These are phyloP conservation scores for Didymella segeticola DNA, from an alignment of 2,329 filamentous ascomycete species.

Conservation along the genomic window DNA sequence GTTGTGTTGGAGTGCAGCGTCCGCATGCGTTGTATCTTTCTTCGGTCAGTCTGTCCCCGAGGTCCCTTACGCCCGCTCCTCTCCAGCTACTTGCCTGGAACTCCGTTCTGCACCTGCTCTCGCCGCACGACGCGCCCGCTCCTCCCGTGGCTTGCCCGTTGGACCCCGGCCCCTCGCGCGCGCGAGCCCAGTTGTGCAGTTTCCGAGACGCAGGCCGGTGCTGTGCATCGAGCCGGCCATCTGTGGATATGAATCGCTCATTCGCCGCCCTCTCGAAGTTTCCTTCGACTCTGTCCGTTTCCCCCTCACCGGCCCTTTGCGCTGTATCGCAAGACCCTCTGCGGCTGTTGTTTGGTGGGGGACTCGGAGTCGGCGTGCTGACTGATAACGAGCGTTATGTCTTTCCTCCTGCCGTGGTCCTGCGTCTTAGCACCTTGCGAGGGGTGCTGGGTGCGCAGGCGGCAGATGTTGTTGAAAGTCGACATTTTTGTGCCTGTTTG, in stretches of 20 bases:
- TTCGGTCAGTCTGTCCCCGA: conserved; percentile 51
- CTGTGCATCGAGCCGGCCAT: conserved; percentile 50
- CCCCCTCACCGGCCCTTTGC: conserved; percentile 41
- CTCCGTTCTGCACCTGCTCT: conserved; percentile 35
- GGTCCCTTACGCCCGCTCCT: conserved; percentile 54
- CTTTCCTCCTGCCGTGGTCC: conserved; percentile 43
- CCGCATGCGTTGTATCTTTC: conserved; percentile 44
- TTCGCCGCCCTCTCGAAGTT: conserved; percentile 37
- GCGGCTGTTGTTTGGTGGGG: conserved; percentile 45
- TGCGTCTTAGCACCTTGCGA: background rate
- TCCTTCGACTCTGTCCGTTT: conserved; percentile 25
- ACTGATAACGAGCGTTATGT: conserved; percentile 52
- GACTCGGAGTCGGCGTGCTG: conserved; percentile 42
- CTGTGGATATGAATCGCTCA: conserved; percentile 54
- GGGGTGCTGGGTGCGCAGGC: conserved; percentile 12
- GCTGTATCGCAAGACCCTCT: conserved; percentile 47
- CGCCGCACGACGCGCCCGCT: conserved; percentile 31
- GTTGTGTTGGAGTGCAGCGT: conserved; percentile 22
- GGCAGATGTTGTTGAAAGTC: conserved; percentile 38
- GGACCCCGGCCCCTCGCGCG: conserved; percentile 31
- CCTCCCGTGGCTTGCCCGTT: conserved; percentile 50
- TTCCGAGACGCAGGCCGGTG: conserved; percentile 28
- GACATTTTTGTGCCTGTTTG: conserved; percentile 47
- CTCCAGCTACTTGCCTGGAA: conserved; percentile 43
- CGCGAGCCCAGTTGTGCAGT: conserved; percentile 32